Percentiles rank a stretch among this genome's conserved stretches.
phyloP scores from a whole-genome alignment of 768 basidiomycete genomes.

The Termitomyces sp. region DNA sequence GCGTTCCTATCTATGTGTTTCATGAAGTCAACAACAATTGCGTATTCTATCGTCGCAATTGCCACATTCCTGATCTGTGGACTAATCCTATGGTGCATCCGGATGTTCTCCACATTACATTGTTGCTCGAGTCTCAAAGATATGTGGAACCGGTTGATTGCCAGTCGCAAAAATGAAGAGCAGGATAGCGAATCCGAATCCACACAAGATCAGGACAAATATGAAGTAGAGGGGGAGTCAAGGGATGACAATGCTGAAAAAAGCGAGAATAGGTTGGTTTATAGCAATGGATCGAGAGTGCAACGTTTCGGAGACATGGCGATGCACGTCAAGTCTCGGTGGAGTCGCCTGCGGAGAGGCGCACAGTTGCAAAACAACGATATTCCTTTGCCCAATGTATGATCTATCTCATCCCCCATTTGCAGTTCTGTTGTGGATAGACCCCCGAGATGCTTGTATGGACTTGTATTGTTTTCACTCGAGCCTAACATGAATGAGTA shows the following conservation, averaged over 20 bases:
- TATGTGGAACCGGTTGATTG: neutral
- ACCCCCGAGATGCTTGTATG: too few relatives aligned
- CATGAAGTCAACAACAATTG: neutral
- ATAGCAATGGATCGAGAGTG: neutral
- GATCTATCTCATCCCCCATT: neutral
- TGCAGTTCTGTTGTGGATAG: too few relatives aligned
- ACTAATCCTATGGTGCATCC: constrained; percentile 1
- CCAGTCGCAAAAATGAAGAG: neutral
- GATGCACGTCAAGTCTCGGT: neutral
- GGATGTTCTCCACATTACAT: neutral
- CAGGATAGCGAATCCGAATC: neutral
- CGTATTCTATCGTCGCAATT: neutral
- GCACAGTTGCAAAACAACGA: neutral
- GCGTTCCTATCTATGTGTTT: constrained; percentile 1
- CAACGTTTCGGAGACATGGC: neutral
- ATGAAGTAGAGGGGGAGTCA: too few relatives aligned
- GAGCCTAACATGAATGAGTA: neutral
- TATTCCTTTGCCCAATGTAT: neutral
- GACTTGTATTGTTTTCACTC: too few relatives aligned
- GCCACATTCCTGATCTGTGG: neutral
- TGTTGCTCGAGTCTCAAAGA: too few relatives aligned
- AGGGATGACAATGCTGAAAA: neutral
- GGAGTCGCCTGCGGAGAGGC: neutral
- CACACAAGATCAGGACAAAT: neutral
- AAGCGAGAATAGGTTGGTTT: too few relatives aligned